Base-by-base conservation (phyloP, 2,329 filamentous ascomycete genomes). In the Pseudogymnoascus sp. region DNA sequence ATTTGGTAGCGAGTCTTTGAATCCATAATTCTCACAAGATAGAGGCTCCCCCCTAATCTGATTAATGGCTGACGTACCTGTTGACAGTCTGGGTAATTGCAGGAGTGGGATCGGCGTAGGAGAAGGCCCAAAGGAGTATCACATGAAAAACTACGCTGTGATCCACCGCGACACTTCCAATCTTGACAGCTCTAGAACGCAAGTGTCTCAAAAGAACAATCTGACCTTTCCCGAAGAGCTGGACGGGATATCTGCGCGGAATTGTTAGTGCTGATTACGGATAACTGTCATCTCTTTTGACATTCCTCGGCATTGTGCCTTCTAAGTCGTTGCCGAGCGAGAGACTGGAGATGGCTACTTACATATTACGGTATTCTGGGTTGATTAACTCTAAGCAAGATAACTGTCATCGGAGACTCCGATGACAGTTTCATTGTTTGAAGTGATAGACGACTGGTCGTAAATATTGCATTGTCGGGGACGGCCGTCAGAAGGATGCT, bases 111-210 rank as follows among this genome's bases (percentile, higher is more conserved):
- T 54, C 43, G 43, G 43, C 43, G 25, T 30, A 16, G 14, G 7
- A 54, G 43, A 54, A 9, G 43, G 25, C 43, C n/a, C 30, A 9
- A 54, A 54, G 3, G 14, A 54, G 43, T 25, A 54, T 32, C 43
- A 54, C 43, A 54, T 54, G 43, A 54, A 54, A 54, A 54, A 32
- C 25, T 54, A 32, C 43, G 32, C 43, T 18, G 12, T 54, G 43
- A 54, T 54, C 43, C 43, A 32, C 25, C 43, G 25, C n/a, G 43
- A 54, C 43, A 54, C 43, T 54, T 54, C 43, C 43, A 30, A 54
- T 54, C 25, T 18, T 54, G 43, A 32, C 43, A 54, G 43, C 43
- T 54, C 25, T 54, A 54, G 43, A 54, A 54, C 43, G n/a, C 14
- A 3, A 11, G 18, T 54, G 43, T 54, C 43, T 54, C n/a, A 54